Conservation (phyloP, 768 basidiomycete genomes). For the Boletus coccyginus region DNA sequence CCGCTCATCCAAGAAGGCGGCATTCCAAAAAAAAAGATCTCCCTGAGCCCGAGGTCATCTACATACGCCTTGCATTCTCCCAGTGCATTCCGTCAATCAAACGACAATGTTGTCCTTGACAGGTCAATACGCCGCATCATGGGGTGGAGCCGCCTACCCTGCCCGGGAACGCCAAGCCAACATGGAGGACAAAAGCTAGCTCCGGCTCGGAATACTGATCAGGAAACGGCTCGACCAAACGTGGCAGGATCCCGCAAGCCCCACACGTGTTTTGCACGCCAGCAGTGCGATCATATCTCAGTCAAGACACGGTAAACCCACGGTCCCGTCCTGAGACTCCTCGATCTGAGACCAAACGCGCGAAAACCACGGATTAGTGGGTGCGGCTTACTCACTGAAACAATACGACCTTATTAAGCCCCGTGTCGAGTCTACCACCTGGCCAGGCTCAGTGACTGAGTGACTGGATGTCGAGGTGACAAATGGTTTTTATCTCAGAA, state of each 20-base stretch:
- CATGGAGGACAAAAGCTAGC: not conserved
- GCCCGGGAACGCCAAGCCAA: not conserved
- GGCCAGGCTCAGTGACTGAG: too few relatives aligned
- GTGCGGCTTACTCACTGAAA: not conserved
- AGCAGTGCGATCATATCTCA: not conserved
- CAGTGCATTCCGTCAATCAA: not conserved
- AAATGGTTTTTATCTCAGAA: not conserved
- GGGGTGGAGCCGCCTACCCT: not conserved
- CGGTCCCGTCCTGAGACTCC: not conserved
- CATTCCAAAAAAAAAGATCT: too few relatives aligned
- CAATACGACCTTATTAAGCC: not conserved
- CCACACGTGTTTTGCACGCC: not conserved
- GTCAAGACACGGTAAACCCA: not conserved
- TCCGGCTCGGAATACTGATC: not conserved
- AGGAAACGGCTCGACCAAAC: not conserved
- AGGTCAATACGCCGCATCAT: not conserved
- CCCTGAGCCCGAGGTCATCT: too few relatives aligned
- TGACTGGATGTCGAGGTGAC: not conserved
- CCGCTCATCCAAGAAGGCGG: too few relatives aligned
- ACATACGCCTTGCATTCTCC: too few relatives aligned
- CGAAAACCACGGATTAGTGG: not conserved
- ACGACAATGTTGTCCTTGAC: not conserved
- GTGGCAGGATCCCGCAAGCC: not conserved
- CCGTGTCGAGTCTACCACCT: too few relatives aligned
- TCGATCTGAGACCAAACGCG: conserved; percentile 3